Percentiles rank a stretch among this genome's conserved stretches.
phyloP scores from a whole-genome alignment of 2,329 filamentous ascomycete species.

The Laburnicola sp. region DNA sequence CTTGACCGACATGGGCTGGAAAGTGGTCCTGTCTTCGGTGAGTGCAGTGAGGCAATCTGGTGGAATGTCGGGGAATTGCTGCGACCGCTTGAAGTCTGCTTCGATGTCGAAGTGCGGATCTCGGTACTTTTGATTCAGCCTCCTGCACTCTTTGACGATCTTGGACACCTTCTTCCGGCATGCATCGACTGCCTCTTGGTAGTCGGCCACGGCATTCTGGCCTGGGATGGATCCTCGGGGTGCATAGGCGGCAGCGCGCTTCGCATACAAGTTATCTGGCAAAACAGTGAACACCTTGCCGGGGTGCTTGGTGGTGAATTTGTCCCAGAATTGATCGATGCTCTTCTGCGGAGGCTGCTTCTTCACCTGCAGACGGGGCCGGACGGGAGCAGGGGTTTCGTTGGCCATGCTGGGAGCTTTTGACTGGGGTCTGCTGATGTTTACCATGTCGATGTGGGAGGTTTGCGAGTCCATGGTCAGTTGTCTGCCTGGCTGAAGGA shows the following conservation, averaged over 20 bases:
- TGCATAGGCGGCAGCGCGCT: slow-evolving; percentile 60
- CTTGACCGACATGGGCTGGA: slow-evolving; percentile 72
- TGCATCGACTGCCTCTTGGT: slow-evolving; percentile 69
- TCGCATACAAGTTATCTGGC: slow-evolving; percentile 67
- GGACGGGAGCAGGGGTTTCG: slow-evolving; percentile 25
- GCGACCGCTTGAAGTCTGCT: slow-evolving; percentile 64
- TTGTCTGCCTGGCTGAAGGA: slow-evolving; percentile 16
- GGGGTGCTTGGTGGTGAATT: slow-evolving; percentile 68
- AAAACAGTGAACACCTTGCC: slow-evolving; percentile 74
- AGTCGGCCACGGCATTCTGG: slow-evolving; percentile 67
- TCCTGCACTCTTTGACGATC: slow-evolving; percentile 66
- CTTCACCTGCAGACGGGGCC: slow-evolving; percentile 39
- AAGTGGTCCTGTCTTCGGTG: slow-evolving; percentile 41
- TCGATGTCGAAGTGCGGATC: slow-evolving; percentile 89
- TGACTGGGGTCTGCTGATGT: slow-evolving; percentile 42
- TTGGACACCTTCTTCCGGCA: slow-evolving; percentile 65
- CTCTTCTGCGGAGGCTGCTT: slow-evolving; percentile 65
- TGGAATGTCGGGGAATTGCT: slow-evolving; percentile 35
- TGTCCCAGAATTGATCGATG: slow-evolving; percentile 73
- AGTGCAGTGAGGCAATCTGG: slow-evolving; percentile 58
- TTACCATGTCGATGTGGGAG: slow-evolving; percentile 43
- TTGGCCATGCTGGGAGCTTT: slow-evolving; percentile 42
- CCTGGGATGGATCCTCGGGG: slow-evolving; percentile 60
- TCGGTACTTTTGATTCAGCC: slow-evolving; percentile 82
- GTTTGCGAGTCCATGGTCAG: slow-evolving; percentile 43